Conservation (phyloP, 2,329 filamentous ascomycete species). For the Fusarium papillatum region DNA sequence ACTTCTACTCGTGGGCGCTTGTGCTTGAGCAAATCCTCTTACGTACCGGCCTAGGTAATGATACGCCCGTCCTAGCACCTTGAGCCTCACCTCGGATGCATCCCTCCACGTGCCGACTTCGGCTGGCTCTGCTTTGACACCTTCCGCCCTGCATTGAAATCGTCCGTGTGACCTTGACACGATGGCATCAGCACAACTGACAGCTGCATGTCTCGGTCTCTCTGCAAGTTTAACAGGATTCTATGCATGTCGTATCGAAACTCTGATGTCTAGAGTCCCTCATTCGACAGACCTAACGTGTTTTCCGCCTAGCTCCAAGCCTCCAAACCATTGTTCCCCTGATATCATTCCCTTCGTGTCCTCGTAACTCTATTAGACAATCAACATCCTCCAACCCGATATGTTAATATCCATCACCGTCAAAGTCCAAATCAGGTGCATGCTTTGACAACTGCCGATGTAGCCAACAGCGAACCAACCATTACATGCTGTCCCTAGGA, state of each 20-base stretch:
- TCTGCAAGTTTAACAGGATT: conserved; percentile 3
- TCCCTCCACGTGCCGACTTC: conserved; percentile 2
- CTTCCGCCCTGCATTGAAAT: neutral
- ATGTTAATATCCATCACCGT: conserved; percentile 34
- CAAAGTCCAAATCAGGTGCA: conserved; percentile 30
- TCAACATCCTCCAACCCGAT: conserved; percentile 28
- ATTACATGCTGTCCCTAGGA: conserved; percentile 41
- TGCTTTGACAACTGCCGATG: conserved; percentile 30
- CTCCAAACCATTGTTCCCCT: conserved; percentile 31
- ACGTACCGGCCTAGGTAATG: conserved; percentile 26
- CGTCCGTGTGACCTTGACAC: neutral
- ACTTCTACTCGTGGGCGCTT: conserved; percentile 3
- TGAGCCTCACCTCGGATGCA: neutral
- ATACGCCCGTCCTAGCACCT: neutral
- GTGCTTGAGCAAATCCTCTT: conserved; percentile 28
- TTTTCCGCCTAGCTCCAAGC: conserved; percentile 20
- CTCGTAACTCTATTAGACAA: conserved; percentile 48
- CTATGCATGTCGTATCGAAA: neutral
- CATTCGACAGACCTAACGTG: conserved; percentile 25
- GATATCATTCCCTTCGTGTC: conserved; percentile 48
- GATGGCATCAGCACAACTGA: conserved; percentile 1
- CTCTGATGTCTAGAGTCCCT: neutral
- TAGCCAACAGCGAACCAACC: conserved; percentile 23
- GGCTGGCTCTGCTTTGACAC: neutral
- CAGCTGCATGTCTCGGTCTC: conserved; percentile 26